Percentiles rank a stretch among this genome's conserved stretches.
Conservation (phyloP, 1,284 basidiomycete genomes). For the Ustilago shanxiensis region DNA sequence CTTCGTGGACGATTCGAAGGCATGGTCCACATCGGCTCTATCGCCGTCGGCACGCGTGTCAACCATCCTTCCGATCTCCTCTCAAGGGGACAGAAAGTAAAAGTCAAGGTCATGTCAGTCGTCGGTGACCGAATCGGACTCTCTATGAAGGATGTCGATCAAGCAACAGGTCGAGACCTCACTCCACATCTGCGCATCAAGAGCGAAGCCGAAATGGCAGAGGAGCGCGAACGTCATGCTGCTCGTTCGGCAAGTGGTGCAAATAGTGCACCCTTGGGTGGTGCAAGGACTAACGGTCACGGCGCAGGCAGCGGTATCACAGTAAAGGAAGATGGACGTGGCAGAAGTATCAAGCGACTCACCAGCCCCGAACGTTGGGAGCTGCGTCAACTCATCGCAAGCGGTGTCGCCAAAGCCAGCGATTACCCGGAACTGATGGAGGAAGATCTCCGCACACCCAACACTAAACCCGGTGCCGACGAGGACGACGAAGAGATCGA, state of each 20-base stretch:
- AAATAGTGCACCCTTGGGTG: conserved; percentile 72
- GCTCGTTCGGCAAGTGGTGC: conserved; percentile 70
- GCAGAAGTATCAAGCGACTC: conserved; percentile 80
- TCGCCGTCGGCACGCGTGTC: conserved; percentile 80
- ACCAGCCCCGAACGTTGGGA: conserved; percentile 99
- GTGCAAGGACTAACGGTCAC: conserved; percentile 20
- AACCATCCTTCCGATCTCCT: conserved; percentile 89
- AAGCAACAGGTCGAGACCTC: conserved; percentile 86
- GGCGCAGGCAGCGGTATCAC: conserved; percentile 46
- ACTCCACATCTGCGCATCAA: conserved; percentile 93
- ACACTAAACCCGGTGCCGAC: conserved; percentile 47
- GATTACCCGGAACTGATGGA: conserved; percentile 98
- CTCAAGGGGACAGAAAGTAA: conserved; percentile 85
- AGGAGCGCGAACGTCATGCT: conserved; percentile 47
- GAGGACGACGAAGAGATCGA: conserved; percentile 80
- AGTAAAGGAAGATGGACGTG: conserved; percentile 54
- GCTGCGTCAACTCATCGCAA: conserved; percentile 97
- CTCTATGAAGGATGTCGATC: conserved; percentile 98
- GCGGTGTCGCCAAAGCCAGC: conserved; percentile 88
- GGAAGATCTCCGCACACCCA: conserved; percentile 62
- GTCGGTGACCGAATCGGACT: conserved; percentile 84
- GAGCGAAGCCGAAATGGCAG: conserved; percentile 81
- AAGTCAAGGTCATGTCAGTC: conserved; percentile 85
- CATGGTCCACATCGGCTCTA: conserved; percentile 94
- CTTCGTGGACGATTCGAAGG: conserved; percentile 88